Percentiles rank a stretch among this genome's conserved stretches.
Evolutionary conservation across 208 protist species (phyloP).

Genomic region (Leishmania lainsoni): DNA sequence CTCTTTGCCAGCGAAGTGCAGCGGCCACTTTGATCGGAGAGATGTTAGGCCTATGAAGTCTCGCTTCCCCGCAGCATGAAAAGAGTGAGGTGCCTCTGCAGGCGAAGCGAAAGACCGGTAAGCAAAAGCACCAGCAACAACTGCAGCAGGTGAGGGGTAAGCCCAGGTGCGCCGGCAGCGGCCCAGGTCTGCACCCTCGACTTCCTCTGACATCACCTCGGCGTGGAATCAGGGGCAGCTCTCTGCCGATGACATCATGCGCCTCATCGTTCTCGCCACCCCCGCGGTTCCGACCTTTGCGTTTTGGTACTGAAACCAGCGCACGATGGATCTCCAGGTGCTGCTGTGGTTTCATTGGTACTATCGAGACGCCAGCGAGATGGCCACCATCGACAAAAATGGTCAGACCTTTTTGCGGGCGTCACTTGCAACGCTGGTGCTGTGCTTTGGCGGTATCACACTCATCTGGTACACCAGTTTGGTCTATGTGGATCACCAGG

Average conservation of each 20-base stretch:
- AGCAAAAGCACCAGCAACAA: not conserved
- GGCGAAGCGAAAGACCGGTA: not conserved
- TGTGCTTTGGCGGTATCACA: not conserved
- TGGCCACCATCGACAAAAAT: not conserved
- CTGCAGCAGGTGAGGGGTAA: conserved; percentile 15
- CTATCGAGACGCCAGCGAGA: not conserved
- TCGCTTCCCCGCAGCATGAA: conserved; percentile 9
- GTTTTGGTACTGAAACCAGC: conserved; percentile 19
- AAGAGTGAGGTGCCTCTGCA: conserved; percentile 18
- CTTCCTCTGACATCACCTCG: conserved; percentile 11
- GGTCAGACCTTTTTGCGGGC: not conserved
- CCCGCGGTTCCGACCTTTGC: conserved; percentile 13
- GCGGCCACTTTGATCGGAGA: not conserved
- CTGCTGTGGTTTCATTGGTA: conserved; percentile 14
- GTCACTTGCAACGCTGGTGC: not conserved
- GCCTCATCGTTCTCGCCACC: conserved; percentile 28
- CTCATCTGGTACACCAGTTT: conserved; percentile 28
- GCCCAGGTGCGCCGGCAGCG: not conserved
- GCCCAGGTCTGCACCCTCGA: not conserved
- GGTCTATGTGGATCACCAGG: conserved; percentile 30
- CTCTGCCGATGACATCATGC: conserved; percentile 17
- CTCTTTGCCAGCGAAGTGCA: not conserved
- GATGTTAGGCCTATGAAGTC: not conserved
- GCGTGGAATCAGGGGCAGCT: conserved; percentile 25
- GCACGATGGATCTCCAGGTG: conserved; percentile 1